Evolutionary conservation across 768 basidiomycete species (phyloP), one percentile per base, ranked within the genome.

Genomic region (Leccinum uliginosum): DNA sequence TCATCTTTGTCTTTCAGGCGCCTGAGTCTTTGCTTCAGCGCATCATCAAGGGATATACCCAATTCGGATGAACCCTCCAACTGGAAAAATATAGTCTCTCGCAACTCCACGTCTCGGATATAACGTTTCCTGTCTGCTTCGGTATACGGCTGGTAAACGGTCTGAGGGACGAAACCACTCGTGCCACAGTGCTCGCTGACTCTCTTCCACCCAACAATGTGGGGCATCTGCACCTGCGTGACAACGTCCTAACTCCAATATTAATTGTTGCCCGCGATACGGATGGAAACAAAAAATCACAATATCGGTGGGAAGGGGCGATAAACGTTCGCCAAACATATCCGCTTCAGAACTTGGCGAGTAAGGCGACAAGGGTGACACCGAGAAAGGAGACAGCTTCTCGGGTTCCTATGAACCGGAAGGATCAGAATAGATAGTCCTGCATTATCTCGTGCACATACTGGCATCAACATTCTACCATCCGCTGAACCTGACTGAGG

Each of bases 101-200:
- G 83, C 47, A 91, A 75, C 1, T 77, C 66, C 40, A 86, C 83
- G 51, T 89, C 85, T 55, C 83, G 84, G 24, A 91, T 87, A 60
- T 91, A 91, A 21, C 89, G 84, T 38, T 83, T 83, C 35, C 82
- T 79, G 69, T 91, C 89, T 57, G 86, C 88, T 53, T 83, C 84
- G 3, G 89, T 90, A 65, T 88, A 84, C 2, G 89, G 89, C 60
- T 81, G 82, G 66, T 91, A 91, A 71, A 87, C 83, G 29, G 62
- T 71, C 67, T 91, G 89, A 10, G 86, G 87, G 14, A 91, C 71
- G 64, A 87, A 85, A n/a, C 76, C 75, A 1, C 77, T 74, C 24
- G 72, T 71, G 40, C 65, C 60, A 27, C 70, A 70, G 2, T 10
- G 34, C 1, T 59, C 59, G 32, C 49, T 46, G 4, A 64, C 59